A percentile compares a stretch with the other conserved stretches of the same genome.
phyloP scores from a whole-genome alignment of 1,139 yeast species.

The Candida tetrigidarum region DNA sequence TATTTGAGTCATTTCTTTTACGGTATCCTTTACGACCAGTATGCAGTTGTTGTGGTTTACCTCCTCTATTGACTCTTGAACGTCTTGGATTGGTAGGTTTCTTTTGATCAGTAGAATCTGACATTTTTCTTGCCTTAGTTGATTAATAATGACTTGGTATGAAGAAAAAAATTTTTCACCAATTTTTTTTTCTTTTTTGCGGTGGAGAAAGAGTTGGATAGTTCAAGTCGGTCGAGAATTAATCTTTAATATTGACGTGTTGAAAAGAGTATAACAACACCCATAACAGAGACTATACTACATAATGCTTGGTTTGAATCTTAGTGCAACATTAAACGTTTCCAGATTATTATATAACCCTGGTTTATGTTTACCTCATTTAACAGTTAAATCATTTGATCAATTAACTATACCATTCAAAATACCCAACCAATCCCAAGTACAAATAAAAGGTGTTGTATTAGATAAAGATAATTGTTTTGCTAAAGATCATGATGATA shows the following conservation, averaged over 20 bases:
- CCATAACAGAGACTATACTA: not conserved
- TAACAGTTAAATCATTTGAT: constrained; percentile 66
- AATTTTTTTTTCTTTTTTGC: too few relatives aligned
- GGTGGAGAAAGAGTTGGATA: too few relatives aligned
- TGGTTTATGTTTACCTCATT: constrained; percentile 68
- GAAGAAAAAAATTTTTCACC: not conserved
- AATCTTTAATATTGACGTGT: not conserved
- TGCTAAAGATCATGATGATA: constrained; percentile 80
- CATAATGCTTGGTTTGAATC: constrained; percentile 46
- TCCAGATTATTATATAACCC: constrained; percentile 67
- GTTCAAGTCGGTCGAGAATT: too few relatives aligned
- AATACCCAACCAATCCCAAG: constrained; percentile 32
- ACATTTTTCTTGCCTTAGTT: too few relatives aligned
- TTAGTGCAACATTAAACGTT: constrained; percentile 76
- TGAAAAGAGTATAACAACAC: not conserved
- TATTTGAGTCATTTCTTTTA: constrained; percentile 22
- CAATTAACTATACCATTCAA: constrained; percentile 52
- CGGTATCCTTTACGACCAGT: constrained; percentile 14
- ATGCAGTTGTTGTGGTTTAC: constrained; percentile 6
- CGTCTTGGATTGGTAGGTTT: constrained; percentile 12
- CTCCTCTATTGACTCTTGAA: constrained; percentile 26
- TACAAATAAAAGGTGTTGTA: constrained; percentile 72
- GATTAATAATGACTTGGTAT: not conserved
- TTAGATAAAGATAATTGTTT: constrained; percentile 96
- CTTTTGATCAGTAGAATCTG: constrained; percentile 1